Conservation (phyloP, 257 asterid genomes). For the Scutellaria minor region DNA sequence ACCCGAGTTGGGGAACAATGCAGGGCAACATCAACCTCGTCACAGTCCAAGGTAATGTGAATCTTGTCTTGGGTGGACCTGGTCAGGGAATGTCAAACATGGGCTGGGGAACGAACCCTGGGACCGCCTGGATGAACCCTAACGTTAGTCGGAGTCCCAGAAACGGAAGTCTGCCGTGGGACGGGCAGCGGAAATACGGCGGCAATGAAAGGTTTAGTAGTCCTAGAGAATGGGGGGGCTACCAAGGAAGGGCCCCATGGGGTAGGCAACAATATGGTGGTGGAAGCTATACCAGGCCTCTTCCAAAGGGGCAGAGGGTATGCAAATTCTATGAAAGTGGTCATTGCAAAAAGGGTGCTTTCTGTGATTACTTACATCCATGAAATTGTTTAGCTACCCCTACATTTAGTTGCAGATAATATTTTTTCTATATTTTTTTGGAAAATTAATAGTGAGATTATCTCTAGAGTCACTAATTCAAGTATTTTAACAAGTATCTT, state of each 20-base stretch:
- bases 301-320: constrained; percentile 76
- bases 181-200: constrained; percentile 66
- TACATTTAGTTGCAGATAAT: too few relatives aligned
- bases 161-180: constrained; percentile 63
- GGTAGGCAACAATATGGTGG: constrained; percentile 67
- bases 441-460: too few relatives aligned
- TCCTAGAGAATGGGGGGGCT: constrained; percentile 66
- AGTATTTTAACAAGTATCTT: too few relatives aligned
- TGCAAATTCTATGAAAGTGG: constrained; percentile 92
- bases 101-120: constrained; percentile 55
- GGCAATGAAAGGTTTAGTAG: constrained; percentile 62
- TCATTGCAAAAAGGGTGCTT: constrained; percentile 90
- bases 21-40: constrained; percentile 76
- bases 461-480: too few relatives aligned
- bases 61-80: constrained; percentile 72
- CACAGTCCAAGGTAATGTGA: constrained; percentile 69
- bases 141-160: constrained; percentile 51
- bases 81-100: constrained; percentile 62
- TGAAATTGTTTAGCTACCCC: constrained; percentile 33
- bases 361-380: constrained; percentile 85
- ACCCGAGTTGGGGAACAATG: constrained; percentile 58
- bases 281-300: constrained; percentile 68
- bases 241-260: constrained; percentile 72
- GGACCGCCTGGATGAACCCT: constrained; percentile 63
- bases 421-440: too few relatives aligned